Percentiles rank a stretch among this genome's conserved stretches.
Evolutionary conservation across 2,329 filamentous ascomycete genomes (phyloP).

Genomic region (Ophiostoma populinum): DNA sequence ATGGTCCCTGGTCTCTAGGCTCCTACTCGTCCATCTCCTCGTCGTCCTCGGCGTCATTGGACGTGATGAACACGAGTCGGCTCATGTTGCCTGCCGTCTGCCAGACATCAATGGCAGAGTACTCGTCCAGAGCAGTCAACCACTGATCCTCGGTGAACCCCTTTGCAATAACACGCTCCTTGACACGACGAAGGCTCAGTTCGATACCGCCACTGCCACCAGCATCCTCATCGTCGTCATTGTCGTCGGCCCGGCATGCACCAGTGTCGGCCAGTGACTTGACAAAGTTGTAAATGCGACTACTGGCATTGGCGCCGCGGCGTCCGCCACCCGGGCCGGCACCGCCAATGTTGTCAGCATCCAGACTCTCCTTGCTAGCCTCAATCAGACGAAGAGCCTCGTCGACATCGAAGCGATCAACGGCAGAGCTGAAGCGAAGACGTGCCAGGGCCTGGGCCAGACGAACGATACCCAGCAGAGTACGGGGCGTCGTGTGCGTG

Average conservation of each 20-base stretch:
- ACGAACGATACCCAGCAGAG: conserved; percentile 80
- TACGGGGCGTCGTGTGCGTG: conserved; percentile 84
- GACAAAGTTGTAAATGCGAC: conserved; percentile 89
- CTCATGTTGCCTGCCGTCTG: conserved; percentile 57
- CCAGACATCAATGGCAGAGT: conserved; percentile 73
- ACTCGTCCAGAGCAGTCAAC: conserved; percentile 71
- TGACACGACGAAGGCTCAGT: conserved; percentile 72
- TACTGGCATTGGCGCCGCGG: conserved; percentile 62
- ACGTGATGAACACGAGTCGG: conserved; percentile 53
- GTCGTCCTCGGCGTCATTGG: conserved; percentile 29
- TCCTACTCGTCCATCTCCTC: conserved; percentile 27
- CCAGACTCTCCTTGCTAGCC: conserved; percentile 81
- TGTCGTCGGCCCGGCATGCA: conserved; percentile 59
- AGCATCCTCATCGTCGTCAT: conserved; percentile 37
- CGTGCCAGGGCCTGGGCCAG: conserved; percentile 86
- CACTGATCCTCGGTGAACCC: conserved; percentile 95
- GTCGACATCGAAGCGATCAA: conserved; percentile 85
- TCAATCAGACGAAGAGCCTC: conserved; percentile 83
- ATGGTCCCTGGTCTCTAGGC: too few species aligned
- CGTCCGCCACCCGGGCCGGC: conserved; percentile 30
- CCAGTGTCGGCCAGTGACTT: conserved; percentile 74
- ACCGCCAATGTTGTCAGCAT: conserved; percentile 49
- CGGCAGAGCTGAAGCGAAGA: conserved; percentile 70
- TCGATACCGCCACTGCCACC: conserved; percentile 42
- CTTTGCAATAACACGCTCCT: conserved; percentile 85